phyloP scores from a whole-genome alignment of 352 stramenopile genomes.

The Globisporangium nodosum region DNA sequence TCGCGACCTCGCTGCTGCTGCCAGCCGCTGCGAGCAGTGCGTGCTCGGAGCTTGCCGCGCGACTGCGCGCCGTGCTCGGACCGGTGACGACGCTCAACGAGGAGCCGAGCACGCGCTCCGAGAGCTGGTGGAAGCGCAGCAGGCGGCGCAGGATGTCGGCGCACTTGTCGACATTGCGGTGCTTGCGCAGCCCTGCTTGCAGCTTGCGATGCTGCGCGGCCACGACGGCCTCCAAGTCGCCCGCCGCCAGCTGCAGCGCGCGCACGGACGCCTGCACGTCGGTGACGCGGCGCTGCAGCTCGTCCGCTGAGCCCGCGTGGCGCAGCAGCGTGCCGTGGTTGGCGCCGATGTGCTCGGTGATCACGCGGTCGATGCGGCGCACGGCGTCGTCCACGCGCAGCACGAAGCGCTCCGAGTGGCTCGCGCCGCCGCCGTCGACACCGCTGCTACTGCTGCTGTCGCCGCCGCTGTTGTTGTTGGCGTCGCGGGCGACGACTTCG shows the following conservation, averaged over 20 bases:
- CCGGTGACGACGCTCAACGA: constrained; percentile 27
- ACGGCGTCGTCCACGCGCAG: constrained; percentile 60
- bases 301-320: constrained; percentile 76
- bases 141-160: constrained; percentile 62
- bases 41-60: constrained; percentile 8
- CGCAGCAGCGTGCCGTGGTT: constrained; percentile 64
- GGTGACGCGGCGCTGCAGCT: constrained; percentile 54
- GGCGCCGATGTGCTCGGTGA: constrained; percentile 72
- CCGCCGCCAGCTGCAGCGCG: constrained; percentile 56
- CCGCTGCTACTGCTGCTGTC: not conserved
- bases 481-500: constrained; percentile 64
- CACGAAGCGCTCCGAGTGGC: constrained; percentile 74
- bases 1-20: constrained; percentile 11
- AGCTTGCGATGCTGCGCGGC: constrained; percentile 52
- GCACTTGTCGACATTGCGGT: constrained; percentile 76
- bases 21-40: not conserved
- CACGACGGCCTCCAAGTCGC: constrained; percentile 55
- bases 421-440: constrained; percentile 21
- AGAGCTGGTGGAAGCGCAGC: constrained; percentile 75
- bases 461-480: constrained; percentile 18
- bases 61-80: not conserved
- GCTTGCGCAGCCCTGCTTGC: constrained; percentile 57
- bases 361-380: constrained; percentile 66
- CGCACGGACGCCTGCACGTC: constrained; percentile 51
- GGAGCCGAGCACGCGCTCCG: constrained; percentile 39